A percentile compares a stretch with the other conserved stretches of the same genome.
Conservation (phyloP, 345 rosid genomes). For the Eucalyptus virginea region DNA sequence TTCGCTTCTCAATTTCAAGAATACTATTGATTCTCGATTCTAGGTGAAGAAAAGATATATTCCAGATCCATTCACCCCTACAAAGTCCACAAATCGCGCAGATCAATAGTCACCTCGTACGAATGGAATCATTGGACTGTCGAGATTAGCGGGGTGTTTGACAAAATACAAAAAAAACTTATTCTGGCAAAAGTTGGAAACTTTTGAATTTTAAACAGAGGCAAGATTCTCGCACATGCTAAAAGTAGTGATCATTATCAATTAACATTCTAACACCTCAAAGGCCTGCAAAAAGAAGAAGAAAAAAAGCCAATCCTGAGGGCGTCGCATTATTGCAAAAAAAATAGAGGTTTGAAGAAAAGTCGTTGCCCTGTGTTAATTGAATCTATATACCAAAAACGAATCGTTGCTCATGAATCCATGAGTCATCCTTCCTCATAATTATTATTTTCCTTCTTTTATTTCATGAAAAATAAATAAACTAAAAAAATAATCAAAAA, state of each 20-base stretch:
- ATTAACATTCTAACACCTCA: neutral
- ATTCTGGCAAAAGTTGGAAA: neutral
- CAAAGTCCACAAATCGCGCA: neutral
- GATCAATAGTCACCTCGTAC: neutral
- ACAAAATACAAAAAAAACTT: neutral
- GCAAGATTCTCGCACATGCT: neutral
- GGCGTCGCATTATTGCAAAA: neutral
- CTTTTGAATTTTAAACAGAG: neutral
- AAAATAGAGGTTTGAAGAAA: neutral
- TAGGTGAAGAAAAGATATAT: rapidly evolving
- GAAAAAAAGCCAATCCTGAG: neutral
- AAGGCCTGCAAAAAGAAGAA: neutral
- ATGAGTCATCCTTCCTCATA: too few relatives aligned
- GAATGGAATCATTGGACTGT: neutral
- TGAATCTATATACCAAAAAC: neutral
- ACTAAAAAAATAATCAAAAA: neutral
- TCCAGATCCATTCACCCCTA: neutral
- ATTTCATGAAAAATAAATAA: neutral
- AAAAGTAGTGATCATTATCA: neutral
- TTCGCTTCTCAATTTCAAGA: neutral
- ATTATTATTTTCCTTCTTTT: too few relatives aligned
- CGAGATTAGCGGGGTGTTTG: neutral
- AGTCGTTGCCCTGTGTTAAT: neutral
- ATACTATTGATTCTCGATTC: neutral
- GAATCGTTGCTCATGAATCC: too few relatives aligned